A percentile compares a stretch with the other conserved stretches of the same genome.
These are phyloP conservation scores for Vaccinium myrtillus DNA, from an alignment of 148 eudicot genomes.

Conservation along the genomic window DNA sequence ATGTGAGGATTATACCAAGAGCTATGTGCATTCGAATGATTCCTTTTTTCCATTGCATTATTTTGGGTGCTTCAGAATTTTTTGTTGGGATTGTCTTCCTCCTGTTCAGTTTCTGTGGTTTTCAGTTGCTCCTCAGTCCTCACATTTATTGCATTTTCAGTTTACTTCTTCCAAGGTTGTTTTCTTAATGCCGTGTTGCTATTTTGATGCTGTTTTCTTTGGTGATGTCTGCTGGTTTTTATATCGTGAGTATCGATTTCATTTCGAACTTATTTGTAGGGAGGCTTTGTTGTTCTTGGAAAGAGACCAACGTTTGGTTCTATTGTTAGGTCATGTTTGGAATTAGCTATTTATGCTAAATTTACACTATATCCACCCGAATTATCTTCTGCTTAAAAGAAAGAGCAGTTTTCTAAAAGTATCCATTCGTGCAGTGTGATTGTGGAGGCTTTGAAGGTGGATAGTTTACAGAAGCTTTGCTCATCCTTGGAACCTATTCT, in stretches of 20 bases:
- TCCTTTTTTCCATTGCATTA: background rate
- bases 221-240: background rate
- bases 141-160: background rate
- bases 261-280: background rate
- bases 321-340: background rate
- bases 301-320: background rate
- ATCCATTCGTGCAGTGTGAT: conserved; percentile 49
- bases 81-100: conserved; percentile 32
- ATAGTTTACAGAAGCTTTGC: conserved; percentile 66
- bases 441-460: conserved; percentile 66
- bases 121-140: background rate
- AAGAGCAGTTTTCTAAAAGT: background rate
- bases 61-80: conserved; percentile 30
- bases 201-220: background rate
- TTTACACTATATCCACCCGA: background rate
- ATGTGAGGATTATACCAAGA: conserved; percentile 7
- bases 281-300: background rate
- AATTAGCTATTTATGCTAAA: background rate
- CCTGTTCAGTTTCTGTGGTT: background rate
- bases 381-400: background rate
- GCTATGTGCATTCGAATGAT: background rate
- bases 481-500: conserved; percentile 70
- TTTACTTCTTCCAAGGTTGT: background rate
- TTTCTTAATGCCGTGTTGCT: background rate
- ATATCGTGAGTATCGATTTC: background rate